phyloP scores from a whole-genome alignment of 306 rosid species.

The Arachis stenosperma region DNA sequence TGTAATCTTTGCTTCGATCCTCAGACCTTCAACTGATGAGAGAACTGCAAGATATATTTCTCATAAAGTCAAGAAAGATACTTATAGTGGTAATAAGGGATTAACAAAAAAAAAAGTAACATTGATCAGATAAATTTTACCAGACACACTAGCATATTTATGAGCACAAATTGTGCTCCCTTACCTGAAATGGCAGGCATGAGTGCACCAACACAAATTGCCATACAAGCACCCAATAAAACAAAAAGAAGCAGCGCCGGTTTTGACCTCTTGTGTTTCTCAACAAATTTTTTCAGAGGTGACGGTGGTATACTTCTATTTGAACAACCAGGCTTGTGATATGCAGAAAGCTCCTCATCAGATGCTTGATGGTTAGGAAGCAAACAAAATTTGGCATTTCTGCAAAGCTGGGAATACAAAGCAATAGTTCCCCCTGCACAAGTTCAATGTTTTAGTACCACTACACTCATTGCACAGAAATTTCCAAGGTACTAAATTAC shows the following conservation, averaged over 20 bases:
- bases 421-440: constrained; percentile 82
- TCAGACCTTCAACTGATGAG: constrained; percentile 74
- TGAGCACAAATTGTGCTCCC: constrained; percentile 30
- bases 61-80: constrained; percentile 45
- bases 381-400: constrained; percentile 73
- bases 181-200: constrained; percentile 81
- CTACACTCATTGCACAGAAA: constrained; percentile 7
- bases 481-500: background rate
- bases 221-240: constrained; percentile 86
- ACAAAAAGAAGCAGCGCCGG: constrained; percentile 62
- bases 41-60: constrained; percentile 64
- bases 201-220: constrained; percentile 67
- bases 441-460: constrained; percentile 35
- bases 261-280: constrained; percentile 64
- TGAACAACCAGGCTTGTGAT: constrained; percentile 57
- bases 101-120: constrained; percentile 15
- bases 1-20: constrained; percentile 47
- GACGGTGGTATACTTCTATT: constrained; percentile 52
- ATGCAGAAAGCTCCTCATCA: constrained; percentile 83
- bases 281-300: constrained; percentile 65
- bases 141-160: constrained; percentile 14
- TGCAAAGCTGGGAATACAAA: constrained; percentile 74
- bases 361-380: constrained; percentile 81
- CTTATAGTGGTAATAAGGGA: constrained; percentile 23
- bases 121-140: constrained; percentile 22